Percentiles rank a stretch among this genome's conserved stretches.
Conservation (phyloP, 2,329 filamentous ascomycete genomes). For the Penicillium decumbens region DNA sequence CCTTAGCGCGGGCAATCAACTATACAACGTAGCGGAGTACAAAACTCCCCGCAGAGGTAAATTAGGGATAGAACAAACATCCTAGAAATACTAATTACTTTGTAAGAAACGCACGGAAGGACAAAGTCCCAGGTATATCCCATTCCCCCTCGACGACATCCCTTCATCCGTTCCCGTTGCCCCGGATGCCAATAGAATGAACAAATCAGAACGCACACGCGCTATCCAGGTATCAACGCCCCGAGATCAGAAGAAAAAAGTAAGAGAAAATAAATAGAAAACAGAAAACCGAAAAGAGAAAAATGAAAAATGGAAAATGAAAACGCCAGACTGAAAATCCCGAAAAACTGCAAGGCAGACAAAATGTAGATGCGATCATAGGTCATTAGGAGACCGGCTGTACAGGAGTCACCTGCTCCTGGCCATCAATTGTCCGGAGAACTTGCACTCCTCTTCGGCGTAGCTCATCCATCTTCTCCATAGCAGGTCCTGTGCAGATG, state of each 20-base stretch:
- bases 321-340: background rate
- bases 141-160: constrained; percentile 3
- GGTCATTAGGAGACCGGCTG: constrained; percentile 30
- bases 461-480: constrained; percentile 35
- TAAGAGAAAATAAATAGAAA: background rate
- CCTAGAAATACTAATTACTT: background rate
- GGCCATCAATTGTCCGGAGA: constrained; percentile 26
- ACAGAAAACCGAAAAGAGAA: background rate
- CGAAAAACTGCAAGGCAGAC: background rate
- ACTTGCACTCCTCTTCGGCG: constrained; percentile 30
- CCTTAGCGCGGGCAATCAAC: constrained; percentile 4
- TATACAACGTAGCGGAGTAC: background rate
- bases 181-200: constrained; percentile 12
- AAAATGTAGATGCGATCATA: background rate
- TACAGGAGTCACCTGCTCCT: constrained; percentile 26
- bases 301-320: background rate
- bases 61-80: background rate
- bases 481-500: constrained; percentile 39
- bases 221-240: constrained; percentile 22
- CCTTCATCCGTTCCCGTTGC: constrained; percentile 23
- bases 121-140: background rate
- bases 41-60: background rate
- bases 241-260: background rate
- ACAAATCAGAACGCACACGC: constrained; percentile 17
- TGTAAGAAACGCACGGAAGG: background rate